Evolutionary conservation across 441 rosid species (phyloP).

Genomic region (Bocquillonia castaneifolia): DNA sequence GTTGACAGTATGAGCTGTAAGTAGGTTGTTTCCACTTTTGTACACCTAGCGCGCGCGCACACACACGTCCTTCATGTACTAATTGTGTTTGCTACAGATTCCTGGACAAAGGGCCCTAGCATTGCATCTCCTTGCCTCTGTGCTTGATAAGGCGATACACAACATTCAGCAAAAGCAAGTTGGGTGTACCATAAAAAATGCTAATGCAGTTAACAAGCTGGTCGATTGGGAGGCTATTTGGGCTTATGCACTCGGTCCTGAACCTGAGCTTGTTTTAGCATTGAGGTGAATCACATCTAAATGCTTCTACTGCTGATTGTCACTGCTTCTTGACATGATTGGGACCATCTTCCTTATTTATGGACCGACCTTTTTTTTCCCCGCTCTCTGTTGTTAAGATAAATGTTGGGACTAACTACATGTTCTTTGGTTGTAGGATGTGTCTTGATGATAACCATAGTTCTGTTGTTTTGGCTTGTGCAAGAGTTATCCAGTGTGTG

Average conservation of each 20-base stretch:
- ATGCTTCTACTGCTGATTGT: conserved; percentile 14
- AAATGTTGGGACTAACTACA: conserved; percentile 5
- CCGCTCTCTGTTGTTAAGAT: background rate
- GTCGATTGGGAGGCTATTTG: conserved; percentile 93
- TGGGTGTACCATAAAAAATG: conserved; percentile 30
- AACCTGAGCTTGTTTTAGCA: conserved; percentile 86
- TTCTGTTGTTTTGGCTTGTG: conserved; percentile 73
- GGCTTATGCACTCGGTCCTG: conserved; percentile 95
- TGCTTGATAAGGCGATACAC: conserved; percentile 60
- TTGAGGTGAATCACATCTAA: conserved; percentile 50
- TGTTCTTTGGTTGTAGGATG: conserved; percentile 47
- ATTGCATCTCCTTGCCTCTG: conserved; percentile 65
- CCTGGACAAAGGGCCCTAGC: conserved; percentile 84
- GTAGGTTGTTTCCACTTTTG: background rate
- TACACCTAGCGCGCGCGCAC: background rate
- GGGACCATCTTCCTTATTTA: background rate
- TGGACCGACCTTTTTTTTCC: conserved; percentile 1
- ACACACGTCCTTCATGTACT: conserved; percentile 3
- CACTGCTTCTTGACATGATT: conserved; percentile 8
- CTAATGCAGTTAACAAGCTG: conserved; percentile 29
- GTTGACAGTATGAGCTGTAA: background rate
- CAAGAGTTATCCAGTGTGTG: conserved; percentile 56
- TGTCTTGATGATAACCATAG: conserved; percentile 84
- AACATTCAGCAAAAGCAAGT: conserved; percentile 48
- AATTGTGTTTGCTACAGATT: conserved; percentile 49